Percentiles rank a stretch among this genome's conserved stretches.
phyloP scores from a whole-genome alignment of 805 yeast genomes.

The Kurtzmaniella fragi region DNA sequence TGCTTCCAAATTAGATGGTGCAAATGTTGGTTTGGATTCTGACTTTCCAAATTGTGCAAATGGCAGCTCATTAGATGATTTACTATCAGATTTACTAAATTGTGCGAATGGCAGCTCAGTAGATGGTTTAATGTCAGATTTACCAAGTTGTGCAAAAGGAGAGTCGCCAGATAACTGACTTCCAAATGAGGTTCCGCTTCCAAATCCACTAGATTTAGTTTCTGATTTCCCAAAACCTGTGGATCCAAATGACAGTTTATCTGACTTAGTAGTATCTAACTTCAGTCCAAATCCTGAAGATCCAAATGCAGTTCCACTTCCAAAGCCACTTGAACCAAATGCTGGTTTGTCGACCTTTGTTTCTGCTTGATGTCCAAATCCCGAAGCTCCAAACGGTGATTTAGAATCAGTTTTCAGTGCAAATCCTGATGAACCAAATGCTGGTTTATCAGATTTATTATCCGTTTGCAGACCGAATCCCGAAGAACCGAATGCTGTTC shows the following conservation, averaged over 20 bases:
- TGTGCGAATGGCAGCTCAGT: not conserved
- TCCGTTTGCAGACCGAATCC: constrained; percentile 1
- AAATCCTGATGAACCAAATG: constrained; percentile 8
- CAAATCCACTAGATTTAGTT: constrained; percentile 10
- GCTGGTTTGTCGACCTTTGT: constrained; percentile 7
- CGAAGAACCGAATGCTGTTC: constrained; percentile 4
- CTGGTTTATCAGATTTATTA: constrained; percentile 1
- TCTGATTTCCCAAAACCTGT: not conserved
- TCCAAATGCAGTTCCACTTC: constrained; percentile 5
- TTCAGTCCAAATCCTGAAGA: constrained; percentile 5
- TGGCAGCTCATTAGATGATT: constrained; percentile 3
- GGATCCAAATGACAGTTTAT: constrained; percentile 11
- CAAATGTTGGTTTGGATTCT: constrained; percentile 1
- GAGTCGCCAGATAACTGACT: constrained; percentile 1
- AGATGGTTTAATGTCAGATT: not conserved
- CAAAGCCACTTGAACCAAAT: constrained; percentile 13
- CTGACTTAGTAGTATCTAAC: constrained; percentile 3
- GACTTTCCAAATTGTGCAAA: constrained; percentile 2
- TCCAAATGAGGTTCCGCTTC: constrained; percentile 5
- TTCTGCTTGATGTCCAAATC: constrained; percentile 6
- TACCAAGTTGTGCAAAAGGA: constrained; percentile 1
- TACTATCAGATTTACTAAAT: constrained; percentile 1
- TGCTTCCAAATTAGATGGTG: no score
- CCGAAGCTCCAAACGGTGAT: constrained; percentile 7
- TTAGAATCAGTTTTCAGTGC: not conserved